A percentile compares a stretch with the other conserved stretches of the same genome.
Evolutionary conservation across 208 protist species (phyloP).

Genomic region (Histomonas meleagridis): DNA sequence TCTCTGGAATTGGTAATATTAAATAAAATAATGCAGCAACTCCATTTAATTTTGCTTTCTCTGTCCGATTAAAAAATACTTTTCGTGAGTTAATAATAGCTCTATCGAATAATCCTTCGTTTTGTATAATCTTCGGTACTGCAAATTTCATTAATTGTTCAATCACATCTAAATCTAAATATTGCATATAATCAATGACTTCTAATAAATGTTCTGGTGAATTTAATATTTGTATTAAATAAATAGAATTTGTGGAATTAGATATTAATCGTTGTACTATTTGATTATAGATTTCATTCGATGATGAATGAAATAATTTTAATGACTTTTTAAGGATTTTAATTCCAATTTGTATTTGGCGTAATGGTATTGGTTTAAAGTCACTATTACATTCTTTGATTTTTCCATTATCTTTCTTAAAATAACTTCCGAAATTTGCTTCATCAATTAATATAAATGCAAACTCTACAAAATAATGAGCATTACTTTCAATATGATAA

Average conservation of each 20-base stretch:
- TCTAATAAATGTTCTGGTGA: not conserved
- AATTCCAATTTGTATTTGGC: not conserved
- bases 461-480: not conserved
- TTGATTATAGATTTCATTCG: not conserved
- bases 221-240: not conserved
- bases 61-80: not conserved
- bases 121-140: not conserved
- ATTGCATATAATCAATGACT: not conserved
- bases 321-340: not conserved
- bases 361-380: not conserved
- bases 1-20: not conserved
- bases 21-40: conserved; percentile 12
- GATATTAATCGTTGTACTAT: not conserved
- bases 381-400: not conserved
- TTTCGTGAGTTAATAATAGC: not conserved
- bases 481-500: not conserved
- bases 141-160: conserved; percentile 16
- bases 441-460: conserved; percentile 9
- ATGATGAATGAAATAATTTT: not conserved
- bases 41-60: not conserved
- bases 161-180: not conserved
- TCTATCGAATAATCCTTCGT: not conserved
- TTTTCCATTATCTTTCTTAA: not conserved
- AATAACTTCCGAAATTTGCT: not conserved
- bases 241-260: not conserved